A percentile compares a stretch with the other conserved stretches of the same genome.
phyloP scores from a whole-genome alignment of 257 asterid genomes.

The Osmanthus fragrans region DNA sequence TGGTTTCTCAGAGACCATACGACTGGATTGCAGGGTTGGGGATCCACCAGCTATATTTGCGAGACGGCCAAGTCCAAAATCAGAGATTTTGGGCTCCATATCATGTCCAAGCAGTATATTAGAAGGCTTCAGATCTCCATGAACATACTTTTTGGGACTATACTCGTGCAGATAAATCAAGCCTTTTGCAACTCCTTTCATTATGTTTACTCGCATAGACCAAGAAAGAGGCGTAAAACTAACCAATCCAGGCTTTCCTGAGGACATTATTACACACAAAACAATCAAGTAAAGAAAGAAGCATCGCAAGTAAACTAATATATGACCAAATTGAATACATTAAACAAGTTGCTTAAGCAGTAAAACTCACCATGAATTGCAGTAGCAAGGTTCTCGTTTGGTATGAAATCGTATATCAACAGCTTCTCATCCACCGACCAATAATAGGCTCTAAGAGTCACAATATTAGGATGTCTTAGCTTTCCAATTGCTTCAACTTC shows the following conservation, averaged over 20 bases:
- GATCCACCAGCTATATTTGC: slow-evolving; percentile 86
- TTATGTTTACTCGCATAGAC: slow-evolving; percentile 65
- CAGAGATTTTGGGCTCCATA: slow-evolving; percentile 81
- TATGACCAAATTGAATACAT: background rate
- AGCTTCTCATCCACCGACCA: slow-evolving; percentile 97
- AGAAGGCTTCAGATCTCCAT: slow-evolving; percentile 91
- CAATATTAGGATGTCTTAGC: slow-evolving; percentile 79
- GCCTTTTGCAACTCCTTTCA: slow-evolving; percentile 89
- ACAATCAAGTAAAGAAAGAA: slow-evolving; percentile 2
- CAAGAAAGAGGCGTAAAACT: slow-evolving; percentile 72
- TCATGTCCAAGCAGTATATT: slow-evolving; percentile 74
- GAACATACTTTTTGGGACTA: slow-evolving; percentile 92
- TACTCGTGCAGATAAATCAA: slow-evolving; percentile 75
- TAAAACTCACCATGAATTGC: slow-evolving; percentile 74
- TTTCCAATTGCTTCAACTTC: slow-evolving; percentile 96
- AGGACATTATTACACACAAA: slow-evolving; percentile 4
- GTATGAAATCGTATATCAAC: slow-evolving; percentile 69
- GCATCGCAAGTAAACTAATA: background rate
- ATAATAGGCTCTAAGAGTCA: slow-evolving; percentile 79
- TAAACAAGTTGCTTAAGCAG: background rate
- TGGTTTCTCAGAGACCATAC: slow-evolving; percentile 54
- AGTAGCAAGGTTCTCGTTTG: slow-evolving; percentile 79
- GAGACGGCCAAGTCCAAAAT: slow-evolving; percentile 92
- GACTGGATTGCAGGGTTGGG: slow-evolving; percentile 59
- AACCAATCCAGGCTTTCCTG: slow-evolving; percentile 78